Conservation (phyloP, 2,329 filamentous ascomycete species). For the Botrytis elliptica region DNA sequence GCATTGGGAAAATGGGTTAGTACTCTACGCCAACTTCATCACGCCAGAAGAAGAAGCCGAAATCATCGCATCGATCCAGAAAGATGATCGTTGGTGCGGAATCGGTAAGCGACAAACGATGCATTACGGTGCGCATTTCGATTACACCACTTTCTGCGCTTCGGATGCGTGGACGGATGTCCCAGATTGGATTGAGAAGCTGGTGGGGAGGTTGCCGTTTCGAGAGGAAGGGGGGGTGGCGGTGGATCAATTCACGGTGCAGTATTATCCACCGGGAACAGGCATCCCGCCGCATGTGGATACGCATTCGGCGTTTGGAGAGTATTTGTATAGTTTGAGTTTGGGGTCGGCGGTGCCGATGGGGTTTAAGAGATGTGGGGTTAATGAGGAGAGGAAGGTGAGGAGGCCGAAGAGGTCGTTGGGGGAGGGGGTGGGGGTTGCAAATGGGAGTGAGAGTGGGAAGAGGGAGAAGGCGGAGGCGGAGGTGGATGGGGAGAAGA, state of each 20-base stretch:
- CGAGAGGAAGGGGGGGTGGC: slow-evolving; percentile 39
- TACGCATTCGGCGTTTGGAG: slow-evolving; percentile 49
- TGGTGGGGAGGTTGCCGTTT: slow-evolving; percentile 1
- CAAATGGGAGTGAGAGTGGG: background rate
- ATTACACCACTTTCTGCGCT: slow-evolving; percentile 12
- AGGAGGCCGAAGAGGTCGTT: background rate
- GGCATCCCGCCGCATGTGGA: slow-evolving; percentile 63
- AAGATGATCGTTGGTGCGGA: slow-evolving; percentile 3
- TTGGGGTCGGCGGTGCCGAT: background rate
- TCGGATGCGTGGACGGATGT: background rate
- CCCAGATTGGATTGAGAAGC: background rate
- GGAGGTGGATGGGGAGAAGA: background rate
- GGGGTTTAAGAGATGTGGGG: slow-evolving; percentile 7
- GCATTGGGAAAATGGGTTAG: slow-evolving; percentile 10
- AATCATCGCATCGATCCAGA: background rate
- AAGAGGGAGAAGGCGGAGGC: background rate
- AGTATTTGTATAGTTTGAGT: slow-evolving; percentile 38
- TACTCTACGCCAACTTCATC: slow-evolving; percentile 11
- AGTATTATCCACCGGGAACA: slow-evolving; percentile 58
- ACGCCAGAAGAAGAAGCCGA: background rate
- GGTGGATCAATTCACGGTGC: slow-evolving; percentile 59
- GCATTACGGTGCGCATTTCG: slow-evolving; percentile 14
- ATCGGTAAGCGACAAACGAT: slow-evolving; percentile 1
- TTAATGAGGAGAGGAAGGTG: slow-evolving; percentile 11
- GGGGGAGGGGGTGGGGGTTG: background rate